Conservation (phyloP, 768 basidiomycete genomes). For the Hirschioporus abietinus region DNA sequence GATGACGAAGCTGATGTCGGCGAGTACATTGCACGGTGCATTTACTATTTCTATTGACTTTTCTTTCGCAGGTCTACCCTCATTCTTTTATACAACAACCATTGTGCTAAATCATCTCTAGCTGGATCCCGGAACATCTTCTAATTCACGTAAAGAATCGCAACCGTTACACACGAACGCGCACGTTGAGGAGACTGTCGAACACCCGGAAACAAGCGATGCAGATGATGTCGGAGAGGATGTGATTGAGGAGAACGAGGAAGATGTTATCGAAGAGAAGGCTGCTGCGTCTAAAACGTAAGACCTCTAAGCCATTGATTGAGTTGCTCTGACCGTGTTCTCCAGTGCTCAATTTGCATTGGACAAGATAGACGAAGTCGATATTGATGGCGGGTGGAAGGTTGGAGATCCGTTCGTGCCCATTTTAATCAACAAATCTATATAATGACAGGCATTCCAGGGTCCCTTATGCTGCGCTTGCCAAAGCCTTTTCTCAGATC, state of each 20-base stretch:
- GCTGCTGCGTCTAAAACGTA: constrained; percentile 65
- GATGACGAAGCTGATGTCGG: constrained; percentile 25
- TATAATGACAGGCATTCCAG: constrained; percentile 32
- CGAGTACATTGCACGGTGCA: constrained; percentile 14
- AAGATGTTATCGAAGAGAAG: constrained; percentile 35
- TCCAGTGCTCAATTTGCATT: constrained; percentile 66
- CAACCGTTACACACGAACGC: not conserved
- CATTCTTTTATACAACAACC: not conserved
- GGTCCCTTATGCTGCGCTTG: constrained; percentile 90
- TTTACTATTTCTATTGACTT: no score
- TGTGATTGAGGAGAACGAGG: constrained; percentile 34
- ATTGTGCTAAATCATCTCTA: not conserved
- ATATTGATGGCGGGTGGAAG: constrained; percentile 80
- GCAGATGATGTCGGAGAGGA: constrained; percentile 37
- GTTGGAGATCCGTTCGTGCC: constrained; percentile 69
- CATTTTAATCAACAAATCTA: not conserved
- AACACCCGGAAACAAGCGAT: not conserved
- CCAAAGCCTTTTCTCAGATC: constrained; percentile 83
- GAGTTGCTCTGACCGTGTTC: not conserved
- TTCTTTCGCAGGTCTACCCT: not conserved
- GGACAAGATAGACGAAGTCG: constrained; percentile 59
- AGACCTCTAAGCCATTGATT: not conserved
- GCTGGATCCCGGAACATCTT: not conserved
- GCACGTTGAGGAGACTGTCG: not conserved
- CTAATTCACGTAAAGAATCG: not conserved